Evolutionary conservation across 805 yeast genomes (phyloP), one percentile per base, ranked within the genome.

Genomic region (Saccharomyces paradoxus): DNA sequence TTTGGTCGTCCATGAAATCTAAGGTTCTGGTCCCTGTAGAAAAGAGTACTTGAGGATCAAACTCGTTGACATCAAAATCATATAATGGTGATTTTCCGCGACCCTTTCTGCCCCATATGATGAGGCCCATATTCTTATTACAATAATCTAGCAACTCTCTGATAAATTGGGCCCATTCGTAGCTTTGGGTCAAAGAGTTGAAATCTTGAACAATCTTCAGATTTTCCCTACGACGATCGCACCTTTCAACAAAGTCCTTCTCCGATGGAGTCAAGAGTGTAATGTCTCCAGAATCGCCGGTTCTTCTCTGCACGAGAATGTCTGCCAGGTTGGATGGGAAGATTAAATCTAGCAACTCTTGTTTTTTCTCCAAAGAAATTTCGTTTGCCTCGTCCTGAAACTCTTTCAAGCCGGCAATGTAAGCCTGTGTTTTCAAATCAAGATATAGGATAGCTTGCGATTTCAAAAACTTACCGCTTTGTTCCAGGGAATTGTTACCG

Each of bases 381-480:
- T 44, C 53, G 44, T 58, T 54, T 12, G 48, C 29, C 17, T 50
- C 59, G 26, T 53, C 57, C 13, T 55, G 54, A 31, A 27, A 46
- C 4, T 60, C 76, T 63, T 86, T 88, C 56, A 91, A 70, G 0
- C 96, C 96, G 0, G 97, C 85, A 22, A 94, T 90, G 65, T 83
- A 94, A 0, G 97, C 96, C 70, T 94, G 99, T 0, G 99, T 94
- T 68, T 94, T 94, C 66, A 94, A 77, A 61, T 94, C 97, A 44
- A 94, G 74, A 61, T 78, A 89, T 51, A 94, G 71, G 12, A 81
- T 82, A 0, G 94, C 90, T 61, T 89, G 97, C 9, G 87, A 81
- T 67, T 90, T 90, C 55, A 89, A 73, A 46, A 94, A 73, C 61
- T 84, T 81, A 4, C 89, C 68, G 46, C 60, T 58, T 50, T 60